Percentiles rank a stretch among this genome's conserved stretches.
phyloP scores from a whole-genome alignment of 139 green algal genomes.

The Astrephomene gubernaculifera region DNA sequence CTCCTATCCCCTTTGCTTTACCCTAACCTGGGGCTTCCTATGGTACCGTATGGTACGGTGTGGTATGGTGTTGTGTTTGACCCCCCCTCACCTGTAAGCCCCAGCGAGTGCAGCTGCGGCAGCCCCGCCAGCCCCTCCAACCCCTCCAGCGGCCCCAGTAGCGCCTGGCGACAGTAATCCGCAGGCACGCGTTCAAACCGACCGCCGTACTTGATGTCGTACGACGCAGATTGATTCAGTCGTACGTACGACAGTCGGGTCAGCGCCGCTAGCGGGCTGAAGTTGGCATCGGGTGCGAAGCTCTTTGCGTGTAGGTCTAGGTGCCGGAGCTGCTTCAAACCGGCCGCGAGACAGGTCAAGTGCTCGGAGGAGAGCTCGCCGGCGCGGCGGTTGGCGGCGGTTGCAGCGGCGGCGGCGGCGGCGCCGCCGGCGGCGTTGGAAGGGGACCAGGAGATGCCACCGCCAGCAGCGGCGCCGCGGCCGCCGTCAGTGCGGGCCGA shows the following conservation, averaged over 20 bases:
- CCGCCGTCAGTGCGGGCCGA: background rate
- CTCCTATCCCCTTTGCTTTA: too few species aligned
- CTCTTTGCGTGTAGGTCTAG: background rate
- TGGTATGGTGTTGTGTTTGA: too few species aligned
- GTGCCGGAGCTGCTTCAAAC: background rate
- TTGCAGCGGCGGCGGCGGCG: background rate
- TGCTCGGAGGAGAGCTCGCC: background rate
- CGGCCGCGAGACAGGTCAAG: background rate
- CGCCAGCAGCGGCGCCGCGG: background rate
- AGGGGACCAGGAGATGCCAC: too few species aligned
- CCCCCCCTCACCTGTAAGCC: conserved; percentile 8
- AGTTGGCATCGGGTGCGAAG: conserved; percentile 8
- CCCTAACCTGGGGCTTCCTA: too few species aligned
- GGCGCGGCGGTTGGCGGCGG: background rate
- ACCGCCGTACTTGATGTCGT: conserved; percentile 1
- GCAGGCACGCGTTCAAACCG: conserved; percentile 14
- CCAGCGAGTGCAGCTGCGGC: conserved; percentile 24
- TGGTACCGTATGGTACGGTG: too few species aligned
- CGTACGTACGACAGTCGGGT: conserved; percentile 1
- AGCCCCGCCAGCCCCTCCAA: conserved; percentile 2
- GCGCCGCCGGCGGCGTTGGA: background rate
- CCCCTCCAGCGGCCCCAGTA: background rate
- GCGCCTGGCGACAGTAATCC: background rate
- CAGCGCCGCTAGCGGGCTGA: background rate
- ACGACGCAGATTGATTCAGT: background rate